Evolutionary conservation across 805 yeast genomes (phyloP).

Genomic region (Yarrowia sp.): DNA sequence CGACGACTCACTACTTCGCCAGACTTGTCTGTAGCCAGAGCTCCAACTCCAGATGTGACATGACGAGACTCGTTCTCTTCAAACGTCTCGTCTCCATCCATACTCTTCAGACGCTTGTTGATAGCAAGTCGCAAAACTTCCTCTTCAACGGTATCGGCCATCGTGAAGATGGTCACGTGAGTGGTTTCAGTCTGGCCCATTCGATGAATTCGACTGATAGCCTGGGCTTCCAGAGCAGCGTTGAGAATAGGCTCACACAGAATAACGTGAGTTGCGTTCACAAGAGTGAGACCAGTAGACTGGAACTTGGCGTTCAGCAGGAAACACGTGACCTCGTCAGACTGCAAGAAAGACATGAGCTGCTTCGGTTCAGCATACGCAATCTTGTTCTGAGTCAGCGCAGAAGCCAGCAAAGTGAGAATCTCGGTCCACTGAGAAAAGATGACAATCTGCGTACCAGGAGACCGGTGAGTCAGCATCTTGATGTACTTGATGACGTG

Average conservation of each 20-base stretch:
- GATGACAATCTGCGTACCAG: constrained; percentile 71
- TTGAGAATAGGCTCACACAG: constrained; percentile 90
- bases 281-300: constrained; percentile 83
- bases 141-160: constrained; percentile 83
- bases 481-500: constrained; percentile 70
- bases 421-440: constrained; percentile 89
- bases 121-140: constrained; percentile 71
- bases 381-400: constrained; percentile 60
- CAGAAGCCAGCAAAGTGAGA: constrained; percentile 61
- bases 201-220: constrained; percentile 86
- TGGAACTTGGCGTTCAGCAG: constrained; percentile 80
- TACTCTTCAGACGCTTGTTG: constrained; percentile 48
- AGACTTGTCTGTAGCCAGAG: not conserved
- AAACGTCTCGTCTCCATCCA: constrained; percentile 17
- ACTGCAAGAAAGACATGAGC: not conserved
- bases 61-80: constrained; percentile 9
- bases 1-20: constrained; percentile 7
- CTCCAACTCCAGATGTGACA: not conserved
- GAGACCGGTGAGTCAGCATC: constrained; percentile 57
- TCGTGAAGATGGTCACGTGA: constrained; percentile 88
- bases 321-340: constrained; percentile 66
- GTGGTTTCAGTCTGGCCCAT: constrained; percentile 85
- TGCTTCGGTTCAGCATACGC: constrained; percentile 48
- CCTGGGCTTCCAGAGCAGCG: constrained; percentile 83
- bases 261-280: constrained; percentile 90